These are phyloP conservation scores for Pleodorina starrii DNA, from an alignment of 139 green algal species.

Conservation along the genomic window DNA sequence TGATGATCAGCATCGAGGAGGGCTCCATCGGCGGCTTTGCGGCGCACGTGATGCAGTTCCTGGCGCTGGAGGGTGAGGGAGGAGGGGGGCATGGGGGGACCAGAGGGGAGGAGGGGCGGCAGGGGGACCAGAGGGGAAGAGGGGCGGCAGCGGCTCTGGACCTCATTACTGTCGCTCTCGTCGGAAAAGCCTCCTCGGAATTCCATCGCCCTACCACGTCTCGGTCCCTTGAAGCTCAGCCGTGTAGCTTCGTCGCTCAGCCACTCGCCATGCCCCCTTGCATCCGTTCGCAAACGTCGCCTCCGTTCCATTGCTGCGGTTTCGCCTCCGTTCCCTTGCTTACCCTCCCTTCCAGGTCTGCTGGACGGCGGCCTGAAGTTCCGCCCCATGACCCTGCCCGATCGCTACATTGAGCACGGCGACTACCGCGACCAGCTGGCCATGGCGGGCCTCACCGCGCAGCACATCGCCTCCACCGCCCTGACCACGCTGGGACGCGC, in stretches of 20 bases:
- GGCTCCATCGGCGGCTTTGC: constrained; percentile 96
- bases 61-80: constrained; percentile 82
- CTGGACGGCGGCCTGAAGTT: constrained; percentile 96
- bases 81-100: background rate
- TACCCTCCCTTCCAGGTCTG: constrained; percentile 72
- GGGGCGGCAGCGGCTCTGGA: no score
- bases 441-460: constrained; percentile 89
- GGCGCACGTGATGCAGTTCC: constrained; percentile 94
- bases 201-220: no score
- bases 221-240: no score
- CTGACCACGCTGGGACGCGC: constrained; percentile 75
- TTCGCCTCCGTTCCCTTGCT: no score
- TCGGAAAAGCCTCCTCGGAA: no score
- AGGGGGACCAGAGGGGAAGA: no score
- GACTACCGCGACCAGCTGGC: constrained; percentile 91
- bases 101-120: background rate
- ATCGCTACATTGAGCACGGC: constrained; percentile 95
- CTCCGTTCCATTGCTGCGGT: no score
- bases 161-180: no score
- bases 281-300: no score
- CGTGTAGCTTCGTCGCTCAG: no score
- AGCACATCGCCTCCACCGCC: constrained; percentile 92
- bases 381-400: constrained; percentile 95
- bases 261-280: background rate
- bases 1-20: constrained; percentile 98